Evolutionary conservation across 208 protist species (phyloP), one percentile per base, ranked within the genome.

Genomic region (Trypanosoma boissoni): DNA sequence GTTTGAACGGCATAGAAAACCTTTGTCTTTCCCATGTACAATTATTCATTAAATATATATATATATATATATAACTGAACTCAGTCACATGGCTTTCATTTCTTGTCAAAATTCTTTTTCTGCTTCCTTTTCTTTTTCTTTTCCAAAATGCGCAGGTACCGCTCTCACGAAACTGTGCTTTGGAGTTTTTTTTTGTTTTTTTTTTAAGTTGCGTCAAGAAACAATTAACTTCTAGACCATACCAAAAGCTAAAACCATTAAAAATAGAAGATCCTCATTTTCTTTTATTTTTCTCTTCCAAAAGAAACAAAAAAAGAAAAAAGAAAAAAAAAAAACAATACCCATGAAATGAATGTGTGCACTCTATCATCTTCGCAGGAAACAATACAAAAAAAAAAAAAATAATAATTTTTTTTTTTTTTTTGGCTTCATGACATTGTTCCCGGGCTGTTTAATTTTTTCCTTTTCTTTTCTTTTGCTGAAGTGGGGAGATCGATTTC

Each of bases 261-360:
- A 57, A 42, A 42, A 48, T 16, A 39, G 9, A 48, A 64, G 12
- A 20, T 60, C 46, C 43, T 41, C 42, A 7, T 48, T 37, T 64
- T 4, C 45, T 64, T 42, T 64, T 57, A 32, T 64, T 51, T 41
- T 21, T 34, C 44, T 45, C 2, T 45, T 6, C 60, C 26, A 41
- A 14, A 64, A 37, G 37, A 39, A 64, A 58, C 41, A 21, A 26
- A 20, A 10, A 37, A 26, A 56, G 44, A 32, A 24, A 53, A 37
- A 64, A 42, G 20, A 1, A 29, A 71, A 53, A 53, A 61, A 37
- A 69, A 50, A 14, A 55, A 64, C 36, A 58, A 20, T 41, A 37
- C 18, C 44, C 5, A 49, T 32, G 39, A 60, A 45, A 43, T 9
- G 36, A 60, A 60, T 27, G 41, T n/a, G n/a, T n/a, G n/a, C n/a